phyloP scores from a whole-genome alignment of 192 early-diverging fungal species.

The Coemansia sp. region DNA sequence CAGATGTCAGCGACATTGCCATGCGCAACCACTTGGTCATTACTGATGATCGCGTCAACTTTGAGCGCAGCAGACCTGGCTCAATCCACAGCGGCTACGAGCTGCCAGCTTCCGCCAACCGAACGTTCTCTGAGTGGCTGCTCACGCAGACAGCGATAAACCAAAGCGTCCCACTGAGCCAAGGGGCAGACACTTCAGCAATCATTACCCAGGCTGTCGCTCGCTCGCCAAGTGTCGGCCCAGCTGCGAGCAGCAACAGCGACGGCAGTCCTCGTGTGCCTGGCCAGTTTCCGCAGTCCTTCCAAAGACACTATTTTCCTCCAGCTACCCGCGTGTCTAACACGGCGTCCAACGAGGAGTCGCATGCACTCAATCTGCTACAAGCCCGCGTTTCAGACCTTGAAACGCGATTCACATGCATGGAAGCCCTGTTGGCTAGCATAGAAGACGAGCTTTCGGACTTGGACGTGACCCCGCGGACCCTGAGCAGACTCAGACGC shows the following conservation, averaged over 20 bases:
- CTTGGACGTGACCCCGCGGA: constrained; percentile 2
- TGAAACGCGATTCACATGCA: constrained; percentile 35
- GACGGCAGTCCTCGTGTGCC: neutral
- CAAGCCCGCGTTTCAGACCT: constrained; percentile 31
- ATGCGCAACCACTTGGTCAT: constrained; percentile 37
- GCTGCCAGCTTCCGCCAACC: neutral
- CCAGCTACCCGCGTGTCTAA: neutral
- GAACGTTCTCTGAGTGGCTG: constrained; percentile 26
- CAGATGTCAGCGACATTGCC: constrained; percentile 49
- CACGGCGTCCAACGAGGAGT: neutral
- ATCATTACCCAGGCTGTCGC: constrained; percentile 6
- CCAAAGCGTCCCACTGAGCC: neutral
- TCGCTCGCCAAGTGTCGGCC: neutral
- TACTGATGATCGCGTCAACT: neutral
- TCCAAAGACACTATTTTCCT: constrained; percentile 20
- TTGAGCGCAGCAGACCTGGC: neutral
- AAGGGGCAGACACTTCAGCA: neutral
- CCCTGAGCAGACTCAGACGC: constrained; percentile 19
- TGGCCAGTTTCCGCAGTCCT: neutral
- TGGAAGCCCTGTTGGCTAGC: constrained; percentile 37
- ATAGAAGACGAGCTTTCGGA: constrained; percentile 35
- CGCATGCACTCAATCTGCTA: constrained; percentile 8
- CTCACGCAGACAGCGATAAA: constrained; percentile 9
- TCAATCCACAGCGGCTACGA: constrained; percentile 3
- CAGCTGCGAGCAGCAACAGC: neutral